A percentile compares a stretch with the other conserved stretches of the same genome.
Conservation (phyloP, 169 alveolate species). For the Perkinsus chesapeaki region DNA sequence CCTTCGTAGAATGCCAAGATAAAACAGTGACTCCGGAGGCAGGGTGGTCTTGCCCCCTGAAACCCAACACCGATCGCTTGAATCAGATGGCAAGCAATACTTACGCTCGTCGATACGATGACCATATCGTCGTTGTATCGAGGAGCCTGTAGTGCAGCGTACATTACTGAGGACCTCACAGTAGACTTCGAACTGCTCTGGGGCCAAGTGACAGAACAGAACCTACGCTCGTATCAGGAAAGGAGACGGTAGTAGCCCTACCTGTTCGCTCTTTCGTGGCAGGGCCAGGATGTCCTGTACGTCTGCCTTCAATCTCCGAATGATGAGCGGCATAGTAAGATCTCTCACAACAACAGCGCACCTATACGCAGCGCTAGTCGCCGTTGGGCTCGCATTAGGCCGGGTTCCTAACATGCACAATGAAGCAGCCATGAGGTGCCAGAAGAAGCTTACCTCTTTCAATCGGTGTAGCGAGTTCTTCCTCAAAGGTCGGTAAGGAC, state of each 20-base stretch:
- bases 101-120: not conserved
- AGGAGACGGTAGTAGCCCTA: not conserved
- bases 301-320: slow-evolving; percentile 25
- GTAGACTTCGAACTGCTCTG: slow-evolving; percentile 54
- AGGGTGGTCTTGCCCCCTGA: not conserved
- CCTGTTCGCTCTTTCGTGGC: slow-evolving; percentile 51
- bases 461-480: slow-evolving; percentile 38
- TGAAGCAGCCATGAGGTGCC: not conserved
- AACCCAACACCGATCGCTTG: not conserved
- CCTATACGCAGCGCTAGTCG: slow-evolving; percentile 37
- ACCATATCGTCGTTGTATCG: not conserved
- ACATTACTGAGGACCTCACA: slow-evolving; percentile 20
- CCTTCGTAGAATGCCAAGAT: slow-evolving; percentile 42
- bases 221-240: slow-evolving; percentile 17
- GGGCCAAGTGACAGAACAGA: slow-evolving; percentile 45
- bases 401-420: slow-evolving; percentile 19
- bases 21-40: slow-evolving; percentile 1
- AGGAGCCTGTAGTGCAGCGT: not conserved
- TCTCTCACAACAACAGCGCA: slow-evolving; percentile 35
- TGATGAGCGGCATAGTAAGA: slow-evolving; percentile 29
- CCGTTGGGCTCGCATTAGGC: slow-evolving; percentile 15
- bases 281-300: slow-evolving; percentile 36
- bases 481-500: slow-evolving; percentile 65
- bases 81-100: not conserved
- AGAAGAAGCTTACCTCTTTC: not conserved